These are phyloP conservation scores for Astrothelium macrocarpum DNA, from an alignment of 495 filamentous ascomycete genomes.

Conservation along the genomic window DNA sequence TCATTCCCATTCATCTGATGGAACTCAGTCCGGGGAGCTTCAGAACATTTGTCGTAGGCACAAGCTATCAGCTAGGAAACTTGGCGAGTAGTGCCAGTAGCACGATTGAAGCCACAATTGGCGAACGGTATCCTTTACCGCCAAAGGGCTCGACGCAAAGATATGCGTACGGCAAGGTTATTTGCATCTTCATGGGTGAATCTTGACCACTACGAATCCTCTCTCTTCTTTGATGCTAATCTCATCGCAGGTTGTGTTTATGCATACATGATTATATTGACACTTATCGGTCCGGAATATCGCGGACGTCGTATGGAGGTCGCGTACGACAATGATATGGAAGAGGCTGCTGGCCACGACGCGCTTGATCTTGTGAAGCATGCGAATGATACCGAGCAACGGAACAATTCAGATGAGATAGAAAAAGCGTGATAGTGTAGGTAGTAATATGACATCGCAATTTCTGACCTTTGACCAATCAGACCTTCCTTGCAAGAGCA, in stretches of 20 bases:
- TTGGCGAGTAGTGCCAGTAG: constrained; percentile 68
- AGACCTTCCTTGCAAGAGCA: not conserved
- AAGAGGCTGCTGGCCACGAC: constrained; percentile 41
- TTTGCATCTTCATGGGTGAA: constrained; percentile 58
- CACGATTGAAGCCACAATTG: constrained; percentile 77
- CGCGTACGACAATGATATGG: constrained; percentile 54
- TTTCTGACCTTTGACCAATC: not conserved
- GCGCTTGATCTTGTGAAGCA: constrained; percentile 16
- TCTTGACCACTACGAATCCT: not conserved
- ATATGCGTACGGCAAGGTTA: constrained; percentile 82
- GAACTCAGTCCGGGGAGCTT: constrained; percentile 73
- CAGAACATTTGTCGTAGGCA: constrained; percentile 76
- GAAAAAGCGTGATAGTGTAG: constrained; percentile 13
- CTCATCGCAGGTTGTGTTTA: constrained; percentile 58
- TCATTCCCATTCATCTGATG: constrained; percentile 80
- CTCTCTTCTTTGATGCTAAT: not conserved
- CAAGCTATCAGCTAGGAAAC: constrained; percentile 77
- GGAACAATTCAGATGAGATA: constrained; percentile 13
- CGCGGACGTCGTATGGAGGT: constrained; percentile 57
- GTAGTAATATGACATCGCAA: not conserved
- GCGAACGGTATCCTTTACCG: constrained; percentile 68
- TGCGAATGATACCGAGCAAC: not conserved
- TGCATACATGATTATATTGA: constrained; percentile 66
- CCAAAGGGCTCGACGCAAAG: constrained; percentile 37
- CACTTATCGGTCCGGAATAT: constrained; percentile 68